Conservation (phyloP, 257 asterid genomes). For the Salvia splendens region DNA sequence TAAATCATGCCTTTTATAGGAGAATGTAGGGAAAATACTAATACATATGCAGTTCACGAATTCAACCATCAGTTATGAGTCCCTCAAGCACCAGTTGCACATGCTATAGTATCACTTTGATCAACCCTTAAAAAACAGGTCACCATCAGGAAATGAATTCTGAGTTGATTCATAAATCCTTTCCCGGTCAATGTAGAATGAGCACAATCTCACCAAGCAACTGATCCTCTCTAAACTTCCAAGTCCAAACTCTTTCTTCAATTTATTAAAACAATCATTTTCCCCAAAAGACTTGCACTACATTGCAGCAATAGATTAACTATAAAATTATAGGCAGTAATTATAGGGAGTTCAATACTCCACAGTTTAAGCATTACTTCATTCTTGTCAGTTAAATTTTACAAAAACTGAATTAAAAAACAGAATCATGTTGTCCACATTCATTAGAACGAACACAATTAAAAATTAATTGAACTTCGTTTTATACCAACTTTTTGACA, state of each 20-base stretch:
- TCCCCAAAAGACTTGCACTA: not conserved
- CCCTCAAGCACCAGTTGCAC: too few species aligned
- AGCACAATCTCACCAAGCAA: too few species aligned
- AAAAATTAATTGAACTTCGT: not conserved
- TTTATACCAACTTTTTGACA: not conserved
- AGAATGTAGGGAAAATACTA: not conserved
- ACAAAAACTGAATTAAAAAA: not conserved
- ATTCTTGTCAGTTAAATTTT: not conserved
- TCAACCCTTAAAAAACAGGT: too few species aligned
- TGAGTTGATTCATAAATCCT: too few species aligned
- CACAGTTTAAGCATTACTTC: not conserved
- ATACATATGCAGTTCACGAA: not conserved
- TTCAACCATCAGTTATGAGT: too few species aligned
- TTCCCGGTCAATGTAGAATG: too few species aligned
- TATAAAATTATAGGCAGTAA: conserved; percentile 3
- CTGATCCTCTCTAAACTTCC: too few species aligned
- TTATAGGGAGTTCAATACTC: not conserved
- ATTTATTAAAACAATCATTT: not conserved
- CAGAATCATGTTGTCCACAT: not conserved
- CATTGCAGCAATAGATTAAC: conserved; percentile 5
- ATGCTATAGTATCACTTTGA: too few species aligned
- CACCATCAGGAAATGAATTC: too few species aligned
- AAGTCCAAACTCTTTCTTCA: conserved; percentile 20
- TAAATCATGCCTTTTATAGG: not conserved
- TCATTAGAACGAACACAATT: not conserved